Conservation (phyloP, 306 rosid genomes). For the Lathyrus oleraceus region DNA sequence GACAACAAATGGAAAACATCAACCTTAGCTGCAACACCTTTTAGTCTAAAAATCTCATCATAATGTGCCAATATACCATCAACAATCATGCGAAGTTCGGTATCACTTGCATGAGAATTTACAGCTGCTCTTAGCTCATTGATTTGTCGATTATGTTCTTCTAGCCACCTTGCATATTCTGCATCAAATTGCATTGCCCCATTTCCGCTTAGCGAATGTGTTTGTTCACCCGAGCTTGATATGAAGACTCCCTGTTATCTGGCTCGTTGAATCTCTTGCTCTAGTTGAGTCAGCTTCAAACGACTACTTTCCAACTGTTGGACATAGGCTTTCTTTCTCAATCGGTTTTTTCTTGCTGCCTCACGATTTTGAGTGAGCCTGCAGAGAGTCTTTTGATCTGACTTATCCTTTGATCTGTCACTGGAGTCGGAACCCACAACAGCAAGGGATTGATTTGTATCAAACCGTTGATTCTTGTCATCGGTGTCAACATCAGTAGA, state of each 20-base stretch:
- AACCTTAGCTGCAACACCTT: too few relatives aligned
- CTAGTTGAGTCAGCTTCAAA: conserved; percentile 87
- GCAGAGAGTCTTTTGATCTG: conserved; percentile 96
- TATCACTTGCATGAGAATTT: conserved; percentile 90
- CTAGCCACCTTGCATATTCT: conserved; percentile 92
- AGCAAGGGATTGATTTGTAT: conserved; percentile 54
- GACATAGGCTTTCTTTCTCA: conserved; percentile 95
- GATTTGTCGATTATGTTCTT: conserved; percentile 84
- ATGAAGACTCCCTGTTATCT: conserved; percentile 97
- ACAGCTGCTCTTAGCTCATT: conserved; percentile 96
- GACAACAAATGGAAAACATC: too few relatives aligned
- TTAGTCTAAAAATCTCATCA: too few relatives aligned
- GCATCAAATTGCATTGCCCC: conserved; percentile 92
- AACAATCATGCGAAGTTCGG: conserved; percentile 90
- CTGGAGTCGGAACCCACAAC: conserved; percentile 78
- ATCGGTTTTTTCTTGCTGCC: conserved; percentile 95
- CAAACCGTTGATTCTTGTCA: conserved; percentile 81
- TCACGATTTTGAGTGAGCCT: conserved; percentile 98
- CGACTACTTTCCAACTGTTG: conserved; percentile 98
- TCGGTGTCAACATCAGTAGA: conserved; percentile 96
- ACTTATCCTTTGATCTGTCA: conserved; percentile 86
- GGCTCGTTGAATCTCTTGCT: conserved; percentile 99
- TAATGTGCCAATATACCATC: too few relatives aligned
- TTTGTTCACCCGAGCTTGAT: conserved; percentile 84
- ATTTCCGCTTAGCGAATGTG: conserved; percentile 82